Evolutionary conservation across 176 grass and related monocot genomes (phyloP).

Genomic region (Zoysia japonica): DNA sequence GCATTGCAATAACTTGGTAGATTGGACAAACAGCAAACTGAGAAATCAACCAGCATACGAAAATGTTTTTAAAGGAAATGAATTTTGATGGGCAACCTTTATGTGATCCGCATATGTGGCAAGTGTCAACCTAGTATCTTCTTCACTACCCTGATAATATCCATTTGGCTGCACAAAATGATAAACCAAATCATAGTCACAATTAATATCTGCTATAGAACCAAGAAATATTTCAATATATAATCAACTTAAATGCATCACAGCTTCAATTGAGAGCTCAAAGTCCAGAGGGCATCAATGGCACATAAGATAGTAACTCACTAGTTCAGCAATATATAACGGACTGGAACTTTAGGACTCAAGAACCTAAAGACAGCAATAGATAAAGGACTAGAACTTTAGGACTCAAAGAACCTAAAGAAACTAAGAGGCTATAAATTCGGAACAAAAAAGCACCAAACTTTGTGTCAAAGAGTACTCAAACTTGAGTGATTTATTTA

Average conservation of each 20-base stretch:
- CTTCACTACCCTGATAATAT: conserved; percentile 82
- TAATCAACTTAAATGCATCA: conserved; percentile 23
- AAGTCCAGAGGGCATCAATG: not conserved
- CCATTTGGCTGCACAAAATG: conserved; percentile 76
- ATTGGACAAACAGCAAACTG: not conserved
- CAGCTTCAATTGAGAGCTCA: not conserved
- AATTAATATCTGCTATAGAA: not conserved
- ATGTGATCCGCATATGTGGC: conserved; percentile 76
- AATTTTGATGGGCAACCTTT: conserved; percentile 59
- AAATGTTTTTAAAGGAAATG: conserved; percentile 20
- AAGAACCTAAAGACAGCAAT: too few species aligned
- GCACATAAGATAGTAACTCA: conserved; percentile 7
- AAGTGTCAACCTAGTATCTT: conserved; percentile 55
- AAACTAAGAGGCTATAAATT: not conserved
- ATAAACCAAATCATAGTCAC: conserved; percentile 23
- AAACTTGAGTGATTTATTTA: not conserved
- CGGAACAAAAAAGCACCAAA: not conserved
- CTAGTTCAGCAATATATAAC: not conserved
- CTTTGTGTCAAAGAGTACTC: not conserved
- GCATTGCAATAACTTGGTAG: conserved; percentile 12
- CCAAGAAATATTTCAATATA: conserved; percentile 9
- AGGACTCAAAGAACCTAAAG: not conserved
- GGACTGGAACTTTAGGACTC: not conserved
- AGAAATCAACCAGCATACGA: not conserved
- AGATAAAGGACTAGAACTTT: not conserved